These are phyloP conservation scores for Schwanniomyces pseudopolymorphus DNA, from an alignment of 805 yeast species.

Conservation along the genomic window DNA sequence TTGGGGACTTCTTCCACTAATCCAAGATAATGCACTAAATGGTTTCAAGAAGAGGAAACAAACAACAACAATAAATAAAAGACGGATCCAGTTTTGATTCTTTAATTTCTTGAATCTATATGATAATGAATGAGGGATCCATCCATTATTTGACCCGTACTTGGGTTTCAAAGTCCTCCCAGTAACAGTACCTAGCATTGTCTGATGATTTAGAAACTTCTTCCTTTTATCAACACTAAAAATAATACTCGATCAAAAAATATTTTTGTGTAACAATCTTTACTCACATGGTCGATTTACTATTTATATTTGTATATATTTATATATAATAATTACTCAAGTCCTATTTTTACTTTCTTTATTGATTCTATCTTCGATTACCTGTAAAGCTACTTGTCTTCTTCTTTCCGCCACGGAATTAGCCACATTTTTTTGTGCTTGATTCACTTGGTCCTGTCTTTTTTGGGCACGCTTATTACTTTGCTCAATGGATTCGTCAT, in stretches of 20 bases:
- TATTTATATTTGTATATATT: neutral
- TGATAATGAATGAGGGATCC: conserved; percentile 31
- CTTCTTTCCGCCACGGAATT: conserved; percentile 68
- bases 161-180: conserved; percentile 27
- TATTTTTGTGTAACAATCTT: neutral
- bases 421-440: conserved; percentile 37
- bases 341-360: conserved; percentile 15
- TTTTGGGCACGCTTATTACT: conserved; percentile 70
- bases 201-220: neutral
- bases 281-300: neutral
- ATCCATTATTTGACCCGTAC: conserved; percentile 17
- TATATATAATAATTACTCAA: neutral
- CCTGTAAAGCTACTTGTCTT: conserved; percentile 74
- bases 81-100: conserved; percentile 13
- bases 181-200: conserved; percentile 5
- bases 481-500: conserved; percentile 67
- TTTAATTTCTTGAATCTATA: conserved; percentile 16
- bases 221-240: neutral
- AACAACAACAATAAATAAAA: conserved; percentile 14
- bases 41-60: conserved; percentile 23
- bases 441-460: conserved; percentile 51
- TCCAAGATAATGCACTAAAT: conserved; percentile 8
- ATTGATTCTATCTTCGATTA: conserved; percentile 62
- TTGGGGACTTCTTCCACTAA: conserved; percentile 1
- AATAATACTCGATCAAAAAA: neutral